These are phyloP conservation scores for Selaginella moellendorffii DNA, from an alignment of 75 land plant species.

Conservation along the genomic window DNA sequence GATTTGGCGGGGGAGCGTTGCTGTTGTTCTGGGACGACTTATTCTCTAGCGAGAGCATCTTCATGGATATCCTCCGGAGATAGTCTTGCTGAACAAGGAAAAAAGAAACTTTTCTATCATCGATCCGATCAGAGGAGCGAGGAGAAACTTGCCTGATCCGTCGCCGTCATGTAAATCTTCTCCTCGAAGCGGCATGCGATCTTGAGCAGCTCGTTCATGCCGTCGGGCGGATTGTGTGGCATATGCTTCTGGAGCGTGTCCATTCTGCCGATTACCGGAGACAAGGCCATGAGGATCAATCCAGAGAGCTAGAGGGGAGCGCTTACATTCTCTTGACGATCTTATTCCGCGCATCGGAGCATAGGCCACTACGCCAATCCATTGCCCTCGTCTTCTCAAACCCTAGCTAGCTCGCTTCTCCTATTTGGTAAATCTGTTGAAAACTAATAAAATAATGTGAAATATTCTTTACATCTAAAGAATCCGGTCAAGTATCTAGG, in stretches of 20 bases:
- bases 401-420: too few relatives aligned
- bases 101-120: background rate
- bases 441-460: too few relatives aligned
- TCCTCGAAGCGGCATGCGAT: slow-evolving; percentile 72
- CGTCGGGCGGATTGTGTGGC: slow-evolving; percentile 50
- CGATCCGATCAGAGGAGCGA: background rate
- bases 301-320: background rate
- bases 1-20: background rate
- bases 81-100: slow-evolving; percentile 50
- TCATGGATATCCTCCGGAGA: slow-evolving; percentile 56
- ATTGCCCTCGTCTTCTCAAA: too few relatives aligned
- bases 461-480: too few relatives aligned
- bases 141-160: slow-evolving; percentile 66
- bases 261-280: slow-evolving; percentile 31
- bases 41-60: slow-evolving; percentile 63
- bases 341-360: slow-evolving; percentile 33
- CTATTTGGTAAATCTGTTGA: too few relatives aligned
- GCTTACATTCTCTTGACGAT: slow-evolving; percentile 54
- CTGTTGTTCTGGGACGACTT: slow-evolving; percentile 21
- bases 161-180: slow-evolving; percentile 46
- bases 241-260: slow-evolving; percentile 55
- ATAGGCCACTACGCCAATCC: slow-evolving; percentile 42
- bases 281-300: background rate
- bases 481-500: too few relatives aligned
- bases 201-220: slow-evolving; percentile 46